Evolutionary conservation across 305 asterid genomes (phyloP).

Genomic region (Fraxinus greggii): DNA sequence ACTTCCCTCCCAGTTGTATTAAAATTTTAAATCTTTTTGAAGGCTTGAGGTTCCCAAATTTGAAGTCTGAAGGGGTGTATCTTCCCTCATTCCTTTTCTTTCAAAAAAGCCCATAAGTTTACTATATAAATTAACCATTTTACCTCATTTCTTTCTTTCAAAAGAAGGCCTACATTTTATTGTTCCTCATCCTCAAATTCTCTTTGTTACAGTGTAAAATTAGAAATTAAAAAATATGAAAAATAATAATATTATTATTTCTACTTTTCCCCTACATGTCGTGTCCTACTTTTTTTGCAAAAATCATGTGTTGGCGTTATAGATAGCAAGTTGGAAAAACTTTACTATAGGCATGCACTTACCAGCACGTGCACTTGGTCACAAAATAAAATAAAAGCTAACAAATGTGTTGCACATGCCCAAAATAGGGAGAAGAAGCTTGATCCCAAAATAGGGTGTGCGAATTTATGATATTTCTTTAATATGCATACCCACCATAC

Average conservation of each 20-base stretch:
- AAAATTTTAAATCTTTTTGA: not conserved
- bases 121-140: not conserved
- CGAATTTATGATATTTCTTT: not conserved
- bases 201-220: not conserved
- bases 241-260: too few relatives aligned
- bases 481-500: not conserved
- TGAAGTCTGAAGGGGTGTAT: not conserved
- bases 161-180: not conserved
- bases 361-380: not conserved
- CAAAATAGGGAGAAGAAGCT: not conserved
- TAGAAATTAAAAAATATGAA: too few relatives aligned
- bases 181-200: not conserved
- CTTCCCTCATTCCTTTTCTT: not conserved
- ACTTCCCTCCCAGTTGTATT: not conserved
- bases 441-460: not conserved
- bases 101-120: not conserved
- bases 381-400: not conserved
- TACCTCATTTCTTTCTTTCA: not conserved
- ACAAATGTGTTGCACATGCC: not conserved
- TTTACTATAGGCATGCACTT: not conserved
- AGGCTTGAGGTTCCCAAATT: not conserved
- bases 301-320: not conserved
- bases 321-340: not conserved
- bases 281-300: not conserved
- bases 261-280: not conserved